These are phyloP conservation scores for Boletus subparvulus DNA, from an alignment of 768 basidiomycete genomes.

Conservation along the genomic window DNA sequence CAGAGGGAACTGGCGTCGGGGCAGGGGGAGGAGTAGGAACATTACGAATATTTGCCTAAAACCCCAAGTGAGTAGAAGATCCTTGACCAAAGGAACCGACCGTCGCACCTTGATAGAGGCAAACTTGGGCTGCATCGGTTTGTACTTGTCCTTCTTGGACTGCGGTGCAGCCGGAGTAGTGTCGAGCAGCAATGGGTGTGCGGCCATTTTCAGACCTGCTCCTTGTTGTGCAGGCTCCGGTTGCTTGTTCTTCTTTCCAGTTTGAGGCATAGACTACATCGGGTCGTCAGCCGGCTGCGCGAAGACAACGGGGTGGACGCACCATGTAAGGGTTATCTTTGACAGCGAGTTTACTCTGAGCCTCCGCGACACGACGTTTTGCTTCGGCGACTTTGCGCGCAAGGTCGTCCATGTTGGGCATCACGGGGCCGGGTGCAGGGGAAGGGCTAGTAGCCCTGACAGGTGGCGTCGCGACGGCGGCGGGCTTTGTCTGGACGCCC, in stretches of 20 bases:
- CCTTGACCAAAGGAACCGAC: background rate
- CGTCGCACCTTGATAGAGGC: conserved; percentile 80
- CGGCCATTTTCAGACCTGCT: conserved; percentile 85
- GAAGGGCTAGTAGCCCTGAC: conserved; percentile 33
- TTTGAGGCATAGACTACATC: conserved; percentile 51
- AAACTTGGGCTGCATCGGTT: conserved; percentile 99
- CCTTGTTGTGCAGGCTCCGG: conserved; percentile 74
- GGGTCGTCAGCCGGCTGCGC: background rate
- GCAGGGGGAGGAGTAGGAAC: conserved; percentile 59
- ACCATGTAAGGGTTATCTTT: conserved; percentile 91
- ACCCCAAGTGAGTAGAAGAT: background rate
- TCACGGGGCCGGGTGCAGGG: conserved; percentile 40
- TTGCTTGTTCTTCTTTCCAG: conserved; percentile 51
- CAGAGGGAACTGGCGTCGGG: conserved; percentile 35
- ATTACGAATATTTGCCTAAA: conserved; percentile 74
- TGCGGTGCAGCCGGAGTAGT: conserved; percentile 51
- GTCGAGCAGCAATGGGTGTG: conserved; percentile 83
- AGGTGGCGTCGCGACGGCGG: conserved; percentile 23
- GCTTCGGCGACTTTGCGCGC: conserved; percentile 79
- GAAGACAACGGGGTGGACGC: conserved; percentile 19
- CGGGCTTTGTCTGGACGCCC: conserved; percentile 30
- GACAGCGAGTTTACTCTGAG: conserved; percentile 70
- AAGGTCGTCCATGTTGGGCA: conserved; percentile 58
- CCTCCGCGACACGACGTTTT: conserved; percentile 78
- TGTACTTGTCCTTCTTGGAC: conserved; percentile 89